Conservation (phyloP, 345 rosid species). For the Kandelia obovata region DNA sequence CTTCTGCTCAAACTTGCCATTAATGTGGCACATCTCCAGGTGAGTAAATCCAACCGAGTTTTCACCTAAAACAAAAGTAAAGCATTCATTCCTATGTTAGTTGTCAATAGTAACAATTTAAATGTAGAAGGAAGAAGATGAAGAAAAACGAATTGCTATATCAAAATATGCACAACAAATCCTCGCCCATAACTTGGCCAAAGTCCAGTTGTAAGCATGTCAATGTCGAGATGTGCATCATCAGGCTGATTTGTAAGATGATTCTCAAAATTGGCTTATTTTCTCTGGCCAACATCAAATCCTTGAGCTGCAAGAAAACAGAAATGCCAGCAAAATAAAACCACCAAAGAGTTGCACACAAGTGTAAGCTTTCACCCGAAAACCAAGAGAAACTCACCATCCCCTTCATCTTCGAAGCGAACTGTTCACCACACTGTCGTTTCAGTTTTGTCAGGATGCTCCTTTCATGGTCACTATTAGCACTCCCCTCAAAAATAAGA, state of each 20-base stretch:
- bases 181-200: slow-evolving; percentile 65
- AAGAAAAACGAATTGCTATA: too few species aligned
- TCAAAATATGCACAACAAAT: too few species aligned
- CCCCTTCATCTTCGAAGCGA: slow-evolving; percentile 77
- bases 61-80: too few species aligned
- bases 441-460: slow-evolving; percentile 71
- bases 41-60: too few species aligned
- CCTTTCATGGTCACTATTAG: slow-evolving; percentile 71
- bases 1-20: too few species aligned
- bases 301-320: slow-evolving; percentile 49
- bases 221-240: slow-evolving; percentile 60
- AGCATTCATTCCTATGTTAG: too few species aligned
- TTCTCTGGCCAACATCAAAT: slow-evolving; percentile 81
- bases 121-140: too few species aligned
- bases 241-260: slow-evolving; percentile 49
- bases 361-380: background rate
- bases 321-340: background rate
- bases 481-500: slow-evolving; percentile 63
- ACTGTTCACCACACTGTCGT: slow-evolving; percentile 58
- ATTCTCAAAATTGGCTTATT: slow-evolving; percentile 63
- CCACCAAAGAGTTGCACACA: background rate
- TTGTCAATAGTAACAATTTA: too few species aligned
- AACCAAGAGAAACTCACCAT: slow-evolving; percentile 47
- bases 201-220: slow-evolving; percentile 80
- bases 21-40: too few species aligned